These are phyloP conservation scores for Stropharia rugosoannulata DNA, from an alignment of 768 basidiomycete genomes.

Conservation along the genomic window DNA sequence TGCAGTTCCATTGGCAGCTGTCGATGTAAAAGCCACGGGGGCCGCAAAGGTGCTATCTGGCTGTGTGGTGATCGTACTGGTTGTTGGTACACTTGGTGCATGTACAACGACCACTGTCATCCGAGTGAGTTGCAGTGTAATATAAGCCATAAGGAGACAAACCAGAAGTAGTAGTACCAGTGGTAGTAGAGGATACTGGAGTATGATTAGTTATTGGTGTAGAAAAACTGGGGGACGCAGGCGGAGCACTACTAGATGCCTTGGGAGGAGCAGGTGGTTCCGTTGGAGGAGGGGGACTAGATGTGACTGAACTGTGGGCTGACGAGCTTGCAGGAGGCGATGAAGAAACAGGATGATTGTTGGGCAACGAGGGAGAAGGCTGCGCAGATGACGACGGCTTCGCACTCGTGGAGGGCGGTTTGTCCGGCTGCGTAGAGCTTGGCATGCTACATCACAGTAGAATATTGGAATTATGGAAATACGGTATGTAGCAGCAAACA, in stretches of 20 bases:
- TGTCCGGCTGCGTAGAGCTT: neutral
- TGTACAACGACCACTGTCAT: slow-evolving; percentile 13
- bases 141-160: neutral
- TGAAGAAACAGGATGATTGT: neutral
- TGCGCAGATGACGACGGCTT: neutral
- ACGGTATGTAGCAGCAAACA: neutral
- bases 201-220: slow-evolving; percentile 1
- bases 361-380: neutral
- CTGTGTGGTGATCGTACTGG: slow-evolving; percentile 16
- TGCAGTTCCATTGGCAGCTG: slow-evolving; percentile 35
- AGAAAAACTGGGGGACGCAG: neutral
- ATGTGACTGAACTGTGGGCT: neutral
- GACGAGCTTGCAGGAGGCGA: neutral
- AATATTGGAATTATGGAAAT: neutral
- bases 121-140: neutral
- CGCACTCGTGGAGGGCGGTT: neutral
- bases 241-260: neutral
- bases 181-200: slow-evolving; percentile 9
- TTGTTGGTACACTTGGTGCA: slow-evolving; percentile 5
- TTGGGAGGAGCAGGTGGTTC: neutral
- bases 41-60: slow-evolving; percentile 24
- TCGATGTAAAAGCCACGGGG: slow-evolving; percentile 41
- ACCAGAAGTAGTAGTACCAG: slow-evolving; percentile 14
- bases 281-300: neutral
- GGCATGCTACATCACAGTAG: neutral